phyloP scores from a whole-genome alignment of 441 rosid genomes.

The Jatropha podagrica region DNA sequence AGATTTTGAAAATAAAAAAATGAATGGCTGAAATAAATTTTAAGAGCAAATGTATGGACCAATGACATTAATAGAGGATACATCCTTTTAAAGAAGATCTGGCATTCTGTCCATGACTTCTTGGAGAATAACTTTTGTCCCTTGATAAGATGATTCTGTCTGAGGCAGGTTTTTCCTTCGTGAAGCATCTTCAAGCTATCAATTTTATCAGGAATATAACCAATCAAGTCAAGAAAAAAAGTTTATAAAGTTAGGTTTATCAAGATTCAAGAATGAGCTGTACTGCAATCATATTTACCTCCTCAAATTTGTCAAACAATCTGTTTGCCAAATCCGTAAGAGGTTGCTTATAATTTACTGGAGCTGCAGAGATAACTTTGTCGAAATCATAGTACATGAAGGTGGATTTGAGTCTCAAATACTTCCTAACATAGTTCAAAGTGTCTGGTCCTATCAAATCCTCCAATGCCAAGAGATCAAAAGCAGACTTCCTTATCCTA shows the following conservation, averaged over 20 bases:
- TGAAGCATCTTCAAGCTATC: conserved; percentile 74
- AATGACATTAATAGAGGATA: neutral
- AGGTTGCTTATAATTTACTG: conserved; percentile 57
- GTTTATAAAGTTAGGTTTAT: neutral
- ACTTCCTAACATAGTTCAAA: conserved; percentile 71
- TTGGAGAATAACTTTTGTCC: conserved; percentile 55
- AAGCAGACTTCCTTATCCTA: conserved; percentile 70
- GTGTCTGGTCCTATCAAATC: conserved; percentile 84
- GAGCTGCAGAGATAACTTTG: conserved; percentile 70
- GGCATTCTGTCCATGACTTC: conserved; percentile 76
- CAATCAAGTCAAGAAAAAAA: neutral
- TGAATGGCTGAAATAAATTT: neutral
- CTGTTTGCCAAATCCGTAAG: conserved; percentile 76
- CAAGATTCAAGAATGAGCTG: neutral
- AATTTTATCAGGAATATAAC: conserved; percentile 2
- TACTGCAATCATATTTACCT: conserved; percentile 37
- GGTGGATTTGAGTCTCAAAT: conserved; percentile 75
- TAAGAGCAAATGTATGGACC: neutral
- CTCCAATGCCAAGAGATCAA: conserved; percentile 83
- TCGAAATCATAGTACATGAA: conserved; percentile 81
- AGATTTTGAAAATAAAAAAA: too few species aligned
- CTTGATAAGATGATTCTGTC: conserved; percentile 59
- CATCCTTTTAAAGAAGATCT: conserved; percentile 18
- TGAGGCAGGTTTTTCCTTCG: conserved; percentile 49
- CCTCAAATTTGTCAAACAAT: conserved; percentile 75